phyloP scores from a whole-genome alignment of 164 flowering plant species.

The Nymphaea thermarum region DNA sequence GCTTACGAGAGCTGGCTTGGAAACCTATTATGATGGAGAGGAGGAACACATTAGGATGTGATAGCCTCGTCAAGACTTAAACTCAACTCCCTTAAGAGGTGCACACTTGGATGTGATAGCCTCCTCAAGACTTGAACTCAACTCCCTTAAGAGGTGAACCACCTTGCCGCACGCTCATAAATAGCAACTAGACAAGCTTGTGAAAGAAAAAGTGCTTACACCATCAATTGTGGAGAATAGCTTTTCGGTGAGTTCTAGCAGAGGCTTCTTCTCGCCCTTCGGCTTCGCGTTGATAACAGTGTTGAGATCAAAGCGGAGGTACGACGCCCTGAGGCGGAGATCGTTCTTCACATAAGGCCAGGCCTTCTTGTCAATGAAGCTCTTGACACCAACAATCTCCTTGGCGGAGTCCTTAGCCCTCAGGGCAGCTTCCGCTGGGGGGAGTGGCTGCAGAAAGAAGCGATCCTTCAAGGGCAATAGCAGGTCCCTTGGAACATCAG shows the following conservation, averaged over 20 bases:
- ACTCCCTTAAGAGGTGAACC: no score
- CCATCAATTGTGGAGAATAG: slow-evolving; percentile 52
- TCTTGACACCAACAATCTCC: slow-evolving; percentile 68
- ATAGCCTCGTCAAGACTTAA: no score
- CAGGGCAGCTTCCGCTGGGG: slow-evolving; percentile 54
- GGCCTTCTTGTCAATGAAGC: slow-evolving; percentile 69
- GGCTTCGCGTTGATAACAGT: slow-evolving; percentile 70
- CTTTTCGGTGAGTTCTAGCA: slow-evolving; percentile 66
- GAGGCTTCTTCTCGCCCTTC: slow-evolving; percentile 60
- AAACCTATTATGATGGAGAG: no score
- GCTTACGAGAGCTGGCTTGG: no score
- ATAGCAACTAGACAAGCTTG: not conserved
- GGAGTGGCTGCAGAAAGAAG: slow-evolving; percentile 67
- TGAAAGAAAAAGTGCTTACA: slow-evolving; percentile 22
- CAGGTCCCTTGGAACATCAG: slow-evolving; percentile 78
- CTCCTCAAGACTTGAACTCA: no score
- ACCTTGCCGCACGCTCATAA: no score
- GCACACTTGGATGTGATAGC: no score
- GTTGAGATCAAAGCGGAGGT: slow-evolving; percentile 89
- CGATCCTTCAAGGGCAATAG: slow-evolving; percentile 56
- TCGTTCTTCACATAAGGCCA: slow-evolving; percentile 91
- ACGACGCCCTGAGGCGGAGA: slow-evolving; percentile 57
- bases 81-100: no score
- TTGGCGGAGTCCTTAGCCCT: slow-evolving; percentile 89
- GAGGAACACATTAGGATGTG: no score